phyloP scores from a whole-genome alignment of 768 basidiomycete genomes.

The Pulveroboletus sp. region DNA sequence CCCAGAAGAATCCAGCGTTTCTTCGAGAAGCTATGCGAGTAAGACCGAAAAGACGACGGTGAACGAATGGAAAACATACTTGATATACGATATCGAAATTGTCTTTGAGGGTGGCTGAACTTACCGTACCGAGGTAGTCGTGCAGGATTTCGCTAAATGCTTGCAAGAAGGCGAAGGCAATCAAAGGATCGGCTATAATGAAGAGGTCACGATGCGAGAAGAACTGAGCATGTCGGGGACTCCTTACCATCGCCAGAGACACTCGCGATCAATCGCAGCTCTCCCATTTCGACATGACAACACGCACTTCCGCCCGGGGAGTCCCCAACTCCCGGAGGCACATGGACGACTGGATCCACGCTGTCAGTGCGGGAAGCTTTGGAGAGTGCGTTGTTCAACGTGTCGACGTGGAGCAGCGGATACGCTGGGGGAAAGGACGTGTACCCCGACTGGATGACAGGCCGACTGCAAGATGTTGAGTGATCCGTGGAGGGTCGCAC shows the following conservation, averaged over 20 bases:
- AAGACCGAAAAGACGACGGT: background rate
- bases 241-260: constrained; percentile 74
- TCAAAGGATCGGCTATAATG: constrained; percentile 73
- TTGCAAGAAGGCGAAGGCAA: constrained; percentile 85
- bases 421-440: constrained; percentile 71
- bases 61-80: constrained; percentile 37
- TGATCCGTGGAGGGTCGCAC: background rate
- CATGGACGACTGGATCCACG: constrained; percentile 72
- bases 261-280: constrained; percentile 73
- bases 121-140: constrained; percentile 87
- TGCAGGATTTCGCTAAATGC: constrained; percentile 77
- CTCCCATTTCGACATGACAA: constrained; percentile 76
- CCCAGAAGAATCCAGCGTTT: constrained; percentile 91
- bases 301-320: constrained; percentile 57
- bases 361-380: constrained; percentile 49
- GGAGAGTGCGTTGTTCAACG: constrained; percentile 67
- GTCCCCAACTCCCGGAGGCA: constrained; percentile 42
- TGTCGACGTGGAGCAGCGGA: constrained; percentile 81
- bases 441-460: constrained; percentile 90
- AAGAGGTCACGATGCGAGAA: background rate
- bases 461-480: constrained; percentile 41
- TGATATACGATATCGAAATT: constrained; percentile 96
- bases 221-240: background rate
- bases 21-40: constrained; percentile 71
- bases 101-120: constrained; percentile 73